These are phyloP conservation scores for Tetradesmus obliquus DNA, from an alignment of 139 green algal species.

Conservation along the genomic window DNA sequence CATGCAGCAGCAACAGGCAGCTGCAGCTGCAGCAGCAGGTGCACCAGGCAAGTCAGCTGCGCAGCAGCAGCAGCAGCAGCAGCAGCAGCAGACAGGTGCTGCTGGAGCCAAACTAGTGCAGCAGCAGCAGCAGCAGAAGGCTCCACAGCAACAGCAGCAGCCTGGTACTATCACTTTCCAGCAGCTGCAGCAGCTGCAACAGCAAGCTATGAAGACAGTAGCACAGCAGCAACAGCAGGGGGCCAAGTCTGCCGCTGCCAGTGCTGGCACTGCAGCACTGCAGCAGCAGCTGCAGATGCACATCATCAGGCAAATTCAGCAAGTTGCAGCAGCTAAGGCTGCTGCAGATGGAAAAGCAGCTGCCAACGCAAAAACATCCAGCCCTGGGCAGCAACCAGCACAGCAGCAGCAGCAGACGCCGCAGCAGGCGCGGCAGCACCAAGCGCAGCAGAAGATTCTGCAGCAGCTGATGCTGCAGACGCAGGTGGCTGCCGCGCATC, in stretches of 20 bases:
- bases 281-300: constrained; percentile 9
- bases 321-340: not conserved
- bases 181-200: constrained; percentile 13
- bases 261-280: not conserved
- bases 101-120: not conserved
- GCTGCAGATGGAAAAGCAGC: not conserved
- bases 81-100: not conserved
- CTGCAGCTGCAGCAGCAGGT: constrained; percentile 5
- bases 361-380: not conserved
- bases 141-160: not conserved
- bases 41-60: not conserved
- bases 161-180: not conserved
- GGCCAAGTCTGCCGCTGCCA: not conserved
- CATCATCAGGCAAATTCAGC: not conserved
- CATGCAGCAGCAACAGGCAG: constrained; percentile 18
- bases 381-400: not conserved
- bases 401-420: constrained; percentile 5
- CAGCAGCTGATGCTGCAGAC: not conserved
- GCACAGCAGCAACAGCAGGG: not conserved
- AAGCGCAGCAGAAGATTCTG: not conserved
- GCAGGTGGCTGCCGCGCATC: not conserved
- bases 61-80: not conserved
- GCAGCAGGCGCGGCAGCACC: not conserved
- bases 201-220: not conserved
- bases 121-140: constrained; percentile 12